Conservation (phyloP, 208 protist species). For the Trichomonas gallinae region DNA sequence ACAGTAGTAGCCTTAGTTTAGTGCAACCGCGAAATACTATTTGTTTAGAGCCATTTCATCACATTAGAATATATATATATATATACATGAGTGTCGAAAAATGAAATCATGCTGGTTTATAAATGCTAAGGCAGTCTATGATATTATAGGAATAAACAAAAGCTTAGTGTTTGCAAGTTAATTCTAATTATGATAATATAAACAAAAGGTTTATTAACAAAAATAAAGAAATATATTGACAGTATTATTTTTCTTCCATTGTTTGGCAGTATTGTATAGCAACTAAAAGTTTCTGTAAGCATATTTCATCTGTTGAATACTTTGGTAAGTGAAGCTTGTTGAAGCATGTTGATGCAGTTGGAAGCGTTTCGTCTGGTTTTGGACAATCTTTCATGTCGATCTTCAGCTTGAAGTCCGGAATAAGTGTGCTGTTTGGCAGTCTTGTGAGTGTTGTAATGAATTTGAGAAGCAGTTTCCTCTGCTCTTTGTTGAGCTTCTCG, state of each 20-base stretch:
- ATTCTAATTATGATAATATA: not conserved
- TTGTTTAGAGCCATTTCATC: too few relatives aligned
- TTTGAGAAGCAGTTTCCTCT: not conserved
- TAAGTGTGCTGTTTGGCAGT: not conserved
- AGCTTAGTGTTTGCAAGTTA: not conserved
- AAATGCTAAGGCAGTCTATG: not conserved
- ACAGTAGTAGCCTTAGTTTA: too few relatives aligned
- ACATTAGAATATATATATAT: too few relatives aligned
- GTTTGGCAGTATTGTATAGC: not conserved
- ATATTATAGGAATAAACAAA: not conserved
- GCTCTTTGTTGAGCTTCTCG: not conserved
- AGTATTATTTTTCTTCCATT: constrained; percentile 13
- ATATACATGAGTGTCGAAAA: too few relatives aligned
- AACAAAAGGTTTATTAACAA: not conserved
- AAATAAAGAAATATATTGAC: not conserved
- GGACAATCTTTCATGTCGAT: not conserved
- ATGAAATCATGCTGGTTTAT: too few relatives aligned
- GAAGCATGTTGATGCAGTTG: constrained; percentile 18
- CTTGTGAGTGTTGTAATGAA: constrained; percentile 21
- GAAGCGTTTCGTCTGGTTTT: not conserved
- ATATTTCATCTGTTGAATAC: not conserved
- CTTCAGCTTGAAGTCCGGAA: not conserved
- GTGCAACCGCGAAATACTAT: too few relatives aligned
- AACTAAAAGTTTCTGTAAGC: not conserved
- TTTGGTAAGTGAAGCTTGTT: not conserved